Base-by-base conservation (phyloP, 495 filamentous ascomycete species). In the Lasiosphaeria ovina region DNA sequence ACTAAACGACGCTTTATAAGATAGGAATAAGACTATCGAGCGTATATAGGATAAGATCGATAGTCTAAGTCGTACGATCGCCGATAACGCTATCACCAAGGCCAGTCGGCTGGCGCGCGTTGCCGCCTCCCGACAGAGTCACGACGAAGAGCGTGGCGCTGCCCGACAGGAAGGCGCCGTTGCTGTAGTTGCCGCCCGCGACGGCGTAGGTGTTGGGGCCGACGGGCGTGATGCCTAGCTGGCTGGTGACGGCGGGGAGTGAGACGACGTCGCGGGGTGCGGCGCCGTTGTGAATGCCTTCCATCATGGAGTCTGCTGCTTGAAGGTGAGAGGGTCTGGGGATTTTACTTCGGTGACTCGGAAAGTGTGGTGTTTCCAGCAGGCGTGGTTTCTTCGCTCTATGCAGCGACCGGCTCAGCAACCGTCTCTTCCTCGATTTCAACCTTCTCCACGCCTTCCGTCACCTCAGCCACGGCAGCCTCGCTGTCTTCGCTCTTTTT, bases 401-500 rank as follows among this genome's bases (percentile, higher is more conserved):
- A 63, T 57, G 65, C 57, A 35, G 60, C 68, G 16, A 65, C 63
- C 53, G 62, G 65, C 35, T 62, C 57, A 38, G 60, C 68, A 24
- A 63, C 63, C 53, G 62, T 63, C 35, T 62, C 62, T 48, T 84
- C 56, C 54, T 87, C 80, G 66, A 86, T 89, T 47, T 79, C 77
- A 61, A 89, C 85, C 35, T 83, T 83, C 64, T 89, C 85, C 57
- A 96, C 76, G 3, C 89, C 90, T 34, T 82, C 74, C 10, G 74
- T 69, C 40, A 76, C 76, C 32, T 79, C 79, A 3, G 68, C 71
- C 24, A 24, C 24, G 35, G 74, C 77, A 34, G 73, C 73, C 49
- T 75, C 69, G 38, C 73, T 71, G 11, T 51, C 14, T 55, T 71
- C 63, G 55, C 69, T 71, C 52, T 75, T 74, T 53, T 75, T 72